phyloP scores from a whole-genome alignment of 2,329 filamentous ascomycete species.

The Balansia obtecta region DNA sequence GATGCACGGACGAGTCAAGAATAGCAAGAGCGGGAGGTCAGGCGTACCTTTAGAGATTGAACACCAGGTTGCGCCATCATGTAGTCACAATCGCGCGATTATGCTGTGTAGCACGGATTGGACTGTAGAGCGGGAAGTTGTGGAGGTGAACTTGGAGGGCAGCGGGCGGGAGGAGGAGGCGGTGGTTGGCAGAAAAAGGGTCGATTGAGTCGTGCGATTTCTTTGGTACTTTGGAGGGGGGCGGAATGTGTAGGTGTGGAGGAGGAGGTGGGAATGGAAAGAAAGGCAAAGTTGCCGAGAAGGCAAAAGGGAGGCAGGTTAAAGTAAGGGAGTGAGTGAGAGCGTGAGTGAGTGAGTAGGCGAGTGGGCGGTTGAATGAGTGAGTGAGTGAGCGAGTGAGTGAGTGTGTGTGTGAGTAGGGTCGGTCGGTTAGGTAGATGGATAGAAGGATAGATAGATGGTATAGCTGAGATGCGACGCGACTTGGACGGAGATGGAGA shows the following conservation, averaged over 20 bases:
- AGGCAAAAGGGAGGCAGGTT: too few relatives aligned
- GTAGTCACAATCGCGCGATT: slow-evolving; percentile 3
- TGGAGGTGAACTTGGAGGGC: not conserved
- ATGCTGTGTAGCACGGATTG: not conserved
- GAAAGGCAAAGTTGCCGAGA: too few relatives aligned
- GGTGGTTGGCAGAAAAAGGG: slow-evolving; percentile 1
- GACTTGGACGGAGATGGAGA: too few relatives aligned
- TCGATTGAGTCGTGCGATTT: slow-evolving; percentile 3
- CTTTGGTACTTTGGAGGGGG: slow-evolving; percentile 2
- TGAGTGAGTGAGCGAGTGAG: too few relatives aligned
- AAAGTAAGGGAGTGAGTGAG: too few relatives aligned
- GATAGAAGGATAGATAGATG: too few relatives aligned
- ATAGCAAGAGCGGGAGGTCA: not conserved
- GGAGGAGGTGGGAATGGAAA: too few relatives aligned
- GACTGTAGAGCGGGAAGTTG: slow-evolving; percentile 4
- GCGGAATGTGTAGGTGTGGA: not conserved
- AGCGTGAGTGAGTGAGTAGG: too few relatives aligned
- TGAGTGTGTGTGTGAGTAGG: too few relatives aligned
- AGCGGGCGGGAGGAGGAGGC: slow-evolving; percentile 5
- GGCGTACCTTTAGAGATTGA: slow-evolving; percentile 77
- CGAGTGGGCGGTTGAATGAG: too few relatives aligned
- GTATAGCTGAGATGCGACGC: too few relatives aligned
- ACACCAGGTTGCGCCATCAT: slow-evolving; percentile 72
- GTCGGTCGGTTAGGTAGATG: too few relatives aligned
- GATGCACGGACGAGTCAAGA: slow-evolving; percentile 5